A percentile compares a stretch with the other conserved stretches of the same genome.
Evolutionary conservation across 2,329 filamentous ascomycete species (phyloP).

Genomic region (Phaeosphaeria sp.): DNA sequence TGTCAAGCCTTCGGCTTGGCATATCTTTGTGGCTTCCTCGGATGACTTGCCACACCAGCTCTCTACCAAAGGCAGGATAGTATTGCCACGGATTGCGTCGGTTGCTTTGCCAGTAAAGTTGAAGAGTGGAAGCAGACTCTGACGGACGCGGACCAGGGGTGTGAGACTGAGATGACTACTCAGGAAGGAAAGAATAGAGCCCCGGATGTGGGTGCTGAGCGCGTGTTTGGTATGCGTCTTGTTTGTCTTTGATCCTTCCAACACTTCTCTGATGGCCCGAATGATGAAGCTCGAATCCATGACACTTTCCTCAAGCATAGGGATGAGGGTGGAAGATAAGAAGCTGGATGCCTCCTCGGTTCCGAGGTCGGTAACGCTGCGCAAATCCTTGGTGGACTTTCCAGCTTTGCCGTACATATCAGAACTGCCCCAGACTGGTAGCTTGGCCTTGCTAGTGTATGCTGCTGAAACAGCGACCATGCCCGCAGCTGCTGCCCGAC

Average conservation of each 20-base stretch:
- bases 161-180: conserved; percentile 74
- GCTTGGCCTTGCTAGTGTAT: conserved; percentile 15
- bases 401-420: conserved; percentile 65
- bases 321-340: conserved; percentile 72
- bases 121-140: conserved; percentile 73
- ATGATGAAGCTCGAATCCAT: conserved; percentile 77
- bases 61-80: conserved; percentile 76
- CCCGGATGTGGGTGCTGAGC: conserved; percentile 67
- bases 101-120: conserved; percentile 76
- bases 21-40: conserved; percentile 59
- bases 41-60: conserved; percentile 68
- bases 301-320: conserved; percentile 82
- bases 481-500: conserved; percentile 75
- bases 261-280: conserved; percentile 64
- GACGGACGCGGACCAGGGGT: conserved; percentile 72
- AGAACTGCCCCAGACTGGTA: conserved; percentile 29
- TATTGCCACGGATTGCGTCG: conserved; percentile 73
- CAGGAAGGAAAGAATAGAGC: conserved; percentile 73
- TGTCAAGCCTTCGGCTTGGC: conserved; percentile 57
- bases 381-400: conserved; percentile 27
- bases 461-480: conserved; percentile 47
- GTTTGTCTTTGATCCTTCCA: conserved; percentile 62
- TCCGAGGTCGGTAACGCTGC: conserved; percentile 66
- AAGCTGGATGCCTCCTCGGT: conserved; percentile 58
- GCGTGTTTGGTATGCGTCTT: conserved; percentile 28